phyloP scores from a whole-genome alignment of 2,329 filamentous ascomycete species.

The Pezicula neosporulosa region DNA sequence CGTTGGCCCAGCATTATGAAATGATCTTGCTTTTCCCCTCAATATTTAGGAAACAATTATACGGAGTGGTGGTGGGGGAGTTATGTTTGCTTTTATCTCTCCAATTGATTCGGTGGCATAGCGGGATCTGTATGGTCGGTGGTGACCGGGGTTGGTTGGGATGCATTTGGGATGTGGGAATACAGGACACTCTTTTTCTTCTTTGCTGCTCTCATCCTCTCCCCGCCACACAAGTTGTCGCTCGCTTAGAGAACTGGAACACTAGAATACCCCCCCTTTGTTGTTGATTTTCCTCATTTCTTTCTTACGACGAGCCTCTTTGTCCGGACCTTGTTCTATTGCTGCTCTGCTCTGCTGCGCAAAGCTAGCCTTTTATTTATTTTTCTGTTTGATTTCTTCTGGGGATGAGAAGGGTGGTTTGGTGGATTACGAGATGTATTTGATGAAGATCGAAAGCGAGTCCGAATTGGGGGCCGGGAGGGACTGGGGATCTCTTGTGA shows the following conservation, averaged over 20 bases:
- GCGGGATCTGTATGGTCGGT: conserved; percentile 14
- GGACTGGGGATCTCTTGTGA: too few species aligned
- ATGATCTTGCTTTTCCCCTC: conserved; percentile 4
- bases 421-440: not conserved
- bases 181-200: conserved; percentile 19
- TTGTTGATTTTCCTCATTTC: conserved; percentile 7
- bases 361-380: not conserved
- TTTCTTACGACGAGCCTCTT: not conserved
- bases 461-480: too few species aligned
- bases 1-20: conserved; percentile 5
- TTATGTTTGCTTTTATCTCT: conserved; percentile 4
- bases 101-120: conserved; percentile 12
- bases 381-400: not conserved
- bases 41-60: conserved; percentile 12
- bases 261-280: conserved; percentile 17
- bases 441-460: too few species aligned
- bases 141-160: not conserved
- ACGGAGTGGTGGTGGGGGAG: conserved; percentile 11
- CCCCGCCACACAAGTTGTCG: conserved; percentile 6
- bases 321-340: not conserved
- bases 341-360: not conserved
- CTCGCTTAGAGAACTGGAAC: conserved; percentile 12
- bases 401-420: not conserved
- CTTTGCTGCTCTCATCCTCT: conserved; percentile 4
- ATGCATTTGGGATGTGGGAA: conserved; percentile 5